phyloP scores from a whole-genome alignment of 164 flowering plant genomes.

The Piper betle region DNA sequence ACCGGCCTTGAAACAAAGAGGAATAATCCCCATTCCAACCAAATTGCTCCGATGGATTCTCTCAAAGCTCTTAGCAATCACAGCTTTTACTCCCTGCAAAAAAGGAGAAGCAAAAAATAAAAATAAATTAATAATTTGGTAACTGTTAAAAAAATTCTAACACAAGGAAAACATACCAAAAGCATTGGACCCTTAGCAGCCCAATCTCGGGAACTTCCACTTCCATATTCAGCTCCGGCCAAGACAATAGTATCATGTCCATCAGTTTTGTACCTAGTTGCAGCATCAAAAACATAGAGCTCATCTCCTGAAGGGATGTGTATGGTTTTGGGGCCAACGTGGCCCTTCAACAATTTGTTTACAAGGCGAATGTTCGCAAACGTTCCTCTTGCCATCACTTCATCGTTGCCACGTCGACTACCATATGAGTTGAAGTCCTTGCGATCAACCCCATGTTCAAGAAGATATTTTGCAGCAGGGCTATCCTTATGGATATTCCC shows the following conservation, averaged over 20 bases:
- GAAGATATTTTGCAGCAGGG: conserved; percentile 61
- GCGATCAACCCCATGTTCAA: conserved; percentile 45
- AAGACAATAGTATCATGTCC: conserved; percentile 49
- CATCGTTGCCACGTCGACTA: conserved; percentile 72
- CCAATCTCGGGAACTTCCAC: conserved; percentile 85
- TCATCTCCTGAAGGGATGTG: conserved; percentile 70
- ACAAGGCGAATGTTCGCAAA: conserved; percentile 67
- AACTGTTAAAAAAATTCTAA: background rate
- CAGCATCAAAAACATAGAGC: conserved; percentile 54
- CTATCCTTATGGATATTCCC: conserved; percentile 75
- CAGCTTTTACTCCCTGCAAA: conserved; percentile 34
- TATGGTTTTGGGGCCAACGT: conserved; percentile 59
- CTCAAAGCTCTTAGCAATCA: conserved; percentile 36
- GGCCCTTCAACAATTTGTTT: conserved; percentile 60
- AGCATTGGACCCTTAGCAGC: conserved; percentile 83
- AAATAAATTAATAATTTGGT: background rate
- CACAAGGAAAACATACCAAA: conserved; percentile 22
- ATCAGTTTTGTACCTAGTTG: conserved; percentile 52
- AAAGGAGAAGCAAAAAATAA: background rate
- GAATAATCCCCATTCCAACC: conserved; percentile 38
- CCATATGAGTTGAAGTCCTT: conserved; percentile 73
- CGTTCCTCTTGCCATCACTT: conserved; percentile 69
- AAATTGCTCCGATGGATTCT: conserved; percentile 35
- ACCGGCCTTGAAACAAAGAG: conserved; percentile 33
- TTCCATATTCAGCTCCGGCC: conserved; percentile 77